Evolutionary conservation across 108 stramenopile genomes (phyloP), one percentile per base, ranked within the genome.

Genomic region (Aurantiochytrium sp.): DNA sequence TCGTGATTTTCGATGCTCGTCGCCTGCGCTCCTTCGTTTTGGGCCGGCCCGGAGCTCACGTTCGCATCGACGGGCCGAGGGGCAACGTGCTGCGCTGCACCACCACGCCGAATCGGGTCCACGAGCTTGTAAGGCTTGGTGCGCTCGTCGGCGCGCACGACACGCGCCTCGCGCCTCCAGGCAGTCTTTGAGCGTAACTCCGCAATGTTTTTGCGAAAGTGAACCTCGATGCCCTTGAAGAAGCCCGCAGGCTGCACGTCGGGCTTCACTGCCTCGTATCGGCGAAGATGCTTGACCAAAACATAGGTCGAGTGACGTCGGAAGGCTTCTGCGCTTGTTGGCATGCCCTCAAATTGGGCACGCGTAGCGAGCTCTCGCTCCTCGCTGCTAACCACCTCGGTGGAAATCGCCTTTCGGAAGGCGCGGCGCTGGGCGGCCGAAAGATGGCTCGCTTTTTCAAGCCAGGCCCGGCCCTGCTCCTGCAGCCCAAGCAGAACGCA

Each of bases 231-330:
- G 45, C 73, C 73, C 32, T 81, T 81, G 2, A 81, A 81, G 73
- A 27, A 81, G 39, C 73, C 39, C 24, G 45, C 24, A 12, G 73
- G 42, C 27, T 41, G 21, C 45, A 48, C 39, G 12, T 3, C 3
- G 12, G 73, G 73, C 12, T 48, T 81, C 21, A 81, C 12, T n/a
- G 42, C 73, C 32, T 81, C 42, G 45, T 81, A 48, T 22, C 73
- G 73, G 32, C 73, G 42, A 48, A 81, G 45, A 24, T 81, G 73
- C 73, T 81, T 81, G 73, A 48, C 21, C 2, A 81, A 81, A 17
- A 81, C 45, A 41, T 48, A 81, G 17, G 42, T 39, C 27, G 39
- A 48, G 73, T 81, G 73, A 0, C 73, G 50, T 21, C 45, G 39
- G 32, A 81, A 81, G 73, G n/a, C 73, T 27, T 81, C 73, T 27